These are phyloP conservation scores for Aspergillus cavernicola DNA, from an alignment of 495 filamentous ascomycete genomes.

Conservation along the genomic window DNA sequence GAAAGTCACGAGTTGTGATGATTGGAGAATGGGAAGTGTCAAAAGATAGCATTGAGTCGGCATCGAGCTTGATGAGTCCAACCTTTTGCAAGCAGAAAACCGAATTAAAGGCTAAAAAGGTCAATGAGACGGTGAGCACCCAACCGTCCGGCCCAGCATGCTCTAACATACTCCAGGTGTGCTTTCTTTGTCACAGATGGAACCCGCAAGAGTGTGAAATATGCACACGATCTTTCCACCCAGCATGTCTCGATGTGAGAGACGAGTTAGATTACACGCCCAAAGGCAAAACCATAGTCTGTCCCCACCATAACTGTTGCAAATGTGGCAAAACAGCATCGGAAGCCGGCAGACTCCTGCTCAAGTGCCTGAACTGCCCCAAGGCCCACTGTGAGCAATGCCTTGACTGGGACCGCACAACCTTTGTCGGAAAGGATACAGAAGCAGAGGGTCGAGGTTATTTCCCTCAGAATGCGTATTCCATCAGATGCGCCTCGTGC, in stretches of 20 bases:
- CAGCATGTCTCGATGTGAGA: conserved; percentile 43
- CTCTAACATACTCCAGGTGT: conserved; percentile 34
- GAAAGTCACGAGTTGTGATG: conserved; percentile 59
- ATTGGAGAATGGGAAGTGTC: conserved; percentile 57
- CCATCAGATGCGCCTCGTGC: conserved; percentile 12
- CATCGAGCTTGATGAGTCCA: conserved; percentile 34
- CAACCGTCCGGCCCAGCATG: not conserved
- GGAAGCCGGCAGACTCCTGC: conserved; percentile 58
- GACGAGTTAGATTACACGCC: conserved; percentile 18
- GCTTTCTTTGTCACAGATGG: conserved; percentile 53
- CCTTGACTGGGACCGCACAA: conserved; percentile 50
- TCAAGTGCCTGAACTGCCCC: conserved; percentile 55
- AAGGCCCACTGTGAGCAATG: conserved; percentile 60
- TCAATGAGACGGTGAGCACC: conserved; percentile 44
- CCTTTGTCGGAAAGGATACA: conserved; percentile 48
- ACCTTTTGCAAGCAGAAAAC: conserved; percentile 42
- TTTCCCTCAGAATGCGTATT: conserved; percentile 15
- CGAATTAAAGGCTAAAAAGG: conserved; percentile 38
- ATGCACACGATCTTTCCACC: conserved; percentile 58
- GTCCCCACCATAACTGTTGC: conserved; percentile 56
- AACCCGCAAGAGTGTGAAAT: conserved; percentile 45
- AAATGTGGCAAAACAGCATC: conserved; percentile 52
- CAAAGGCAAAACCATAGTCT: conserved; percentile 42
- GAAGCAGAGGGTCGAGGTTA: conserved; percentile 49
- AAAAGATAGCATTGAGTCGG: conserved; percentile 53